Percentiles rank a stretch among this genome's conserved stretches.
These are phyloP conservation scores for Auriculariales sp. DNA, from an alignment of 768 basidiomycete genomes.

Conservation along the genomic window DNA sequence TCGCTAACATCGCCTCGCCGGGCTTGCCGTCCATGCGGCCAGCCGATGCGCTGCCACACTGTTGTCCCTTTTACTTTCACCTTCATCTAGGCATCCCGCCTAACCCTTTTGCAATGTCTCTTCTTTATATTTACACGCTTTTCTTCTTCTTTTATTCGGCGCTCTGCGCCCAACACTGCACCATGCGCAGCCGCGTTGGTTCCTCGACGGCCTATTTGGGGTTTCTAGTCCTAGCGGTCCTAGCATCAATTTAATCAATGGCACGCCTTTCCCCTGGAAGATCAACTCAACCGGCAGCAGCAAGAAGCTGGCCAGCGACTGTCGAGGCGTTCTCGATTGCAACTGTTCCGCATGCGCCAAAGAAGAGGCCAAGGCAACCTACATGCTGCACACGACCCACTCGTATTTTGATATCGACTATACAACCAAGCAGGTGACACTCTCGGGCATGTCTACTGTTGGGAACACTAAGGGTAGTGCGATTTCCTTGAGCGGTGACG, in stretches of 20 bases:
- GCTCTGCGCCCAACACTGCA: too few species aligned
- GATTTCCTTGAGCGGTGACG: background rate
- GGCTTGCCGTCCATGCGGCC: too few species aligned
- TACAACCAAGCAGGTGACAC: background rate
- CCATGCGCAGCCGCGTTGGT: too few species aligned
- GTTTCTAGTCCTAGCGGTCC: too few species aligned
- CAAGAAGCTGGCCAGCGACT: background rate
- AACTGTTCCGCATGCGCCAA: background rate
- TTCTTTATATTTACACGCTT: too few species aligned
- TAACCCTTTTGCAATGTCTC: too few species aligned
- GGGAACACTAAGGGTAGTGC: background rate
- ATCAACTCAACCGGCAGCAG: background rate
- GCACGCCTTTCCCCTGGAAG: background rate
- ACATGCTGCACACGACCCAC: background rate
- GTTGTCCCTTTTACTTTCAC: too few species aligned
- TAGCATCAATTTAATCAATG: background rate
- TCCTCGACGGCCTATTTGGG: too few species aligned
- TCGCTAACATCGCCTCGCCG: too few species aligned
- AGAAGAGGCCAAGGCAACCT: background rate
- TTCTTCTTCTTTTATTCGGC: too few species aligned
- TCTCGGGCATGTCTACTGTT: background rate
- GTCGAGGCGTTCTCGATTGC: background rate
- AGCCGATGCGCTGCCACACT: too few species aligned
- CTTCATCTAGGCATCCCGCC: slow-evolving; percentile 16
- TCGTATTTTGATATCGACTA: background rate